These are phyloP conservation scores for Glaciozyma martinii DNA, from an alignment of 768 basidiomycete genomes.

Conservation along the genomic window DNA sequence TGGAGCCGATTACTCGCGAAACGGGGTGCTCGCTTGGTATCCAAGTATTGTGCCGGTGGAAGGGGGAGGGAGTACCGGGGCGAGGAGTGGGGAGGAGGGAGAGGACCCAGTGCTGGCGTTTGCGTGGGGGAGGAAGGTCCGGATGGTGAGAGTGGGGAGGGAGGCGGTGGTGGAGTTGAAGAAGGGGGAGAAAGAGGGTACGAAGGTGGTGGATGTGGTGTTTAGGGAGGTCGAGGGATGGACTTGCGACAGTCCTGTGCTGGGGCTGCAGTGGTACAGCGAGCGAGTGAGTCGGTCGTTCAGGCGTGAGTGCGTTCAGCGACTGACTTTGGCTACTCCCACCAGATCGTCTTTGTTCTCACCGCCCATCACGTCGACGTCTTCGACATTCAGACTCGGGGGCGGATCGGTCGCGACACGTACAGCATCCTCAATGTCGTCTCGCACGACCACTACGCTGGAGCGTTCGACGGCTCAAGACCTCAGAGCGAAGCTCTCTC, in stretches of 20 bases:
- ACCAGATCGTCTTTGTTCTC: conserved; percentile 33
- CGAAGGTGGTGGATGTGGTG: conserved; percentile 43
- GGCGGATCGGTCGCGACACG: conserved; percentile 54
- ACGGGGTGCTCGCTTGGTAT: conserved; percentile 72
- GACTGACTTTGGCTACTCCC: conserved; percentile 51
- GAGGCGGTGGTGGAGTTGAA: neutral
- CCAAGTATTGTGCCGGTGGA: conserved; percentile 48
- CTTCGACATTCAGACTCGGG: conserved; percentile 54
- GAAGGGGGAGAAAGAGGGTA: conserved; percentile 40
- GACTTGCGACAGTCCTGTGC: conserved; percentile 50
- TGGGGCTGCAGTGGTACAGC: conserved; percentile 81
- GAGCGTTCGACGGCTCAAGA: conserved; percentile 10
- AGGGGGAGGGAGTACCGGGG: conserved; percentile 35
- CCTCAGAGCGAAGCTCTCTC: neutral
- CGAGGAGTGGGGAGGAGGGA: conserved; percentile 4
- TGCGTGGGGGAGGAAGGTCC: conserved; percentile 67
- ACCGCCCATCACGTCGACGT: conserved; percentile 56
- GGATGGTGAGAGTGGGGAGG: conserved; percentile 58
- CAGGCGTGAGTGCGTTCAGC: conserved; percentile 40
- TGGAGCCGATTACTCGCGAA: conserved; percentile 38
- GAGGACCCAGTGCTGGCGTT: conserved; percentile 62
- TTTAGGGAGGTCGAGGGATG: conserved; percentile 41
- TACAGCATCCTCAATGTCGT: conserved; percentile 52
- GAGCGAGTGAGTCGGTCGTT: conserved; percentile 56
- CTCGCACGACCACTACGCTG: conserved; percentile 15